phyloP scores from a whole-genome alignment of 2,329 filamentous ascomycete genomes.

The Epichloe glyceriae region DNA sequence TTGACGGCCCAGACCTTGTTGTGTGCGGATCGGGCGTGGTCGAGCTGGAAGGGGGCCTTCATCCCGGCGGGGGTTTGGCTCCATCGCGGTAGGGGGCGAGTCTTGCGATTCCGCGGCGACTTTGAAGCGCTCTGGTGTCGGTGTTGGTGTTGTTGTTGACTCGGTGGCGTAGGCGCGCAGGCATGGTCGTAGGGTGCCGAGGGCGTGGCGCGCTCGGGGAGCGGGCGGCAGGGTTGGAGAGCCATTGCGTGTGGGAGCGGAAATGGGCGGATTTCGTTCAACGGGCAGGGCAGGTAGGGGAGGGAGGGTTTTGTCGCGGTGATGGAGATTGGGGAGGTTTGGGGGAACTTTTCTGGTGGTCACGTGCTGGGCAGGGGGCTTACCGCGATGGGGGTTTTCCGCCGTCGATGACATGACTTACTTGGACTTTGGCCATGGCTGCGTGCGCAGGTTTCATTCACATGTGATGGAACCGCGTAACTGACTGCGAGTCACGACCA shows the following conservation, averaged over 20 bases:
- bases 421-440: no score
- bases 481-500: no score
- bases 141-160: conserved; percentile 7
- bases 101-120: conserved; percentile 5
- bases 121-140: conserved; percentile 15
- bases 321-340: background rate
- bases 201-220: conserved; percentile 14
- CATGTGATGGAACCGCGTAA: no score
- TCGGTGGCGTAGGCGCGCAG: conserved; percentile 19
- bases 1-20: conserved; percentile 57
- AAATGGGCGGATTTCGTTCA: background rate
- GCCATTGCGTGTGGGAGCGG: conserved; percentile 14
- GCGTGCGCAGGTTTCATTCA: no score
- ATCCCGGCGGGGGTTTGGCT: conserved; percentile 54
- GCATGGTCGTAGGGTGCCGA: conserved; percentile 12
- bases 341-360: background rate
- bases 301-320: background rate
- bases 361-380: background rate
- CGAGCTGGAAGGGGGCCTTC: conserved; percentile 56
- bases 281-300: background rate
- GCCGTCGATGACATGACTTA: no score
- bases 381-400: no score
- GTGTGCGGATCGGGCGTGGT: conserved; percentile 38
- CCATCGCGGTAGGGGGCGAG: conserved; percentile 44
- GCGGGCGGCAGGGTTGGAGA: conserved; percentile 20